Conservation (phyloP, 352 stramenopile species). For the Vaucheria bursata region DNA sequence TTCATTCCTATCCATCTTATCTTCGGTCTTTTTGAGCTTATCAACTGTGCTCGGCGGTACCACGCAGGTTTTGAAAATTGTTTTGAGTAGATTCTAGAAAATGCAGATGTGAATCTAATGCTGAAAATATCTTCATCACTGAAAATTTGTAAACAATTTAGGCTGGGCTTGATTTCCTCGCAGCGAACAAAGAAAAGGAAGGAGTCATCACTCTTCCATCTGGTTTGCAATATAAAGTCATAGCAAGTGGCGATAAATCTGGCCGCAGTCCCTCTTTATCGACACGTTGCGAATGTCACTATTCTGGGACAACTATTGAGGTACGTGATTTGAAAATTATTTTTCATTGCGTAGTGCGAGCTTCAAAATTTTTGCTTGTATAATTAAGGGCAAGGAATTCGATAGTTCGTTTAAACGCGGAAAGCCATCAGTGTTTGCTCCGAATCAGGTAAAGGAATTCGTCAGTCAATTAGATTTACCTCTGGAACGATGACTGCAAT, state of each 20-base stretch:
- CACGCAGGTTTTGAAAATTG: too few species aligned
- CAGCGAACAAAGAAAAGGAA: conserved; percentile 59
- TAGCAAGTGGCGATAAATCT: conserved; percentile 49
- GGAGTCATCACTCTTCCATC: conserved; percentile 59
- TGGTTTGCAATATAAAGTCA: conserved; percentile 71
- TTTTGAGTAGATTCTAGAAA: too few species aligned
- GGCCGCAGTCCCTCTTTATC: conserved; percentile 49
- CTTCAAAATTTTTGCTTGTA: too few species aligned
- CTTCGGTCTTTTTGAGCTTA: too few species aligned
- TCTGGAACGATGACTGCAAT: too few species aligned
- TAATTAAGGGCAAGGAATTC: conserved; percentile 91
- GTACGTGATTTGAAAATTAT: not conserved
- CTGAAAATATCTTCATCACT: too few species aligned
- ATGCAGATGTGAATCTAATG: too few species aligned
- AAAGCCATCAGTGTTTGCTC: conserved; percentile 83
- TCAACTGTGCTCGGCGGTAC: too few species aligned
- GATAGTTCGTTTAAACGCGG: conserved; percentile 88
- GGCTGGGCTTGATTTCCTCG: conserved; percentile 60
- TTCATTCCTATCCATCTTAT: too few species aligned
- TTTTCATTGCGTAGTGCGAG: not conserved
- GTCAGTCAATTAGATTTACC: too few species aligned
- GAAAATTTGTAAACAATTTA: too few species aligned
- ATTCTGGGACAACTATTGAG: conserved; percentile 63
- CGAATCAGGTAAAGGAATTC: conserved; percentile 75
- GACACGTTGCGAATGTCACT: conserved; percentile 66